Evolutionary conservation across 2,329 filamentous ascomycete species (phyloP), one percentile per base, ranked within the genome.

Genomic region (Aureobasidium musti): DNA sequence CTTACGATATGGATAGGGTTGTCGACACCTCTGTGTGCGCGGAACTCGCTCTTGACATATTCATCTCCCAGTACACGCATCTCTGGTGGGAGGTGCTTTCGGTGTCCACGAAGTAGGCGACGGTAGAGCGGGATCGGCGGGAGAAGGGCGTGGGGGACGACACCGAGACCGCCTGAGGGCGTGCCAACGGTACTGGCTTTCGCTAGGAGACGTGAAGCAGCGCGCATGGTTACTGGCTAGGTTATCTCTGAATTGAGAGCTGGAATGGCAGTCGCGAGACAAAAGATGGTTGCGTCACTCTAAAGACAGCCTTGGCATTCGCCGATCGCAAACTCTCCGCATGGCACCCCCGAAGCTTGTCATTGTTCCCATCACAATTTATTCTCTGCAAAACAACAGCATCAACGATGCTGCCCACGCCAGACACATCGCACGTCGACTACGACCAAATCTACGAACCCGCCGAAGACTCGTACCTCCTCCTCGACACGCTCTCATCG

Each of bases 371-470:
- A 21, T 17, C 11, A 1, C 10, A 37, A 41, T 41, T 28, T 3
- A 21, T 63, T 6, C 1, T 37, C 37, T 26, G 28, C n/a, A 19
- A 10, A 23, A 39, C 41, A 28, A 61, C 21, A 45, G 26, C 53
- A 63, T 6, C 5, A n/a, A 53, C 19, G 35, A 97, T 97, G 93
- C 86, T 99, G 33, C 93, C 94, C 11, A 99, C 95, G 0, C 95
- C 95, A 17, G 91, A 91, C 67, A 99, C 95, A 2, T 91, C 91
- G 26, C 95, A 99, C 80, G 91, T 98, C 68, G 86, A 89, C 65
- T 96, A 93, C 79, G 86, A 91, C 77, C 87, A 89, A 65, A 89
- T 98, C 72, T 99, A 99, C 79, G 93, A 97, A 75, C 95, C 95
- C 41, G 90, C 94, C 13, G 95, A 99, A 79, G 95, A 99, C 80